phyloP scores from a whole-genome alignment of 805 yeast genomes.

The Myxozyma neglecta region DNA sequence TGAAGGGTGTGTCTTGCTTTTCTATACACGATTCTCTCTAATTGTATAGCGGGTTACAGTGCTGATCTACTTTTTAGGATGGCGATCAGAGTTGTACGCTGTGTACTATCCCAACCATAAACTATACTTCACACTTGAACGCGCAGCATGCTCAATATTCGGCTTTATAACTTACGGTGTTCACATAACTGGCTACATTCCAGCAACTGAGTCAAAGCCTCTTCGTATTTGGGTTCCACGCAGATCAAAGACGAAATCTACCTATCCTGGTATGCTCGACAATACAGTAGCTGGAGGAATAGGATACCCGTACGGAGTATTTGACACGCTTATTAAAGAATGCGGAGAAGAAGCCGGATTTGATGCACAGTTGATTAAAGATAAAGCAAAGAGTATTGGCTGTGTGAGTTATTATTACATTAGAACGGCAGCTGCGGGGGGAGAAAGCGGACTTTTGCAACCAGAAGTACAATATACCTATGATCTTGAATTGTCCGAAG shows the following conservation, averaged over 20 bases:
- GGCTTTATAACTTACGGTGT: constrained; percentile 91
- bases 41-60: no score
- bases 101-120: constrained; percentile 56
- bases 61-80: constrained; percentile 41
- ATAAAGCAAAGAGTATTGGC: constrained; percentile 56
- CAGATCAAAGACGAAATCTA: constrained; percentile 72
- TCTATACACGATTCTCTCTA: no score
- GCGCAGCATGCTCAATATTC: constrained; percentile 75
- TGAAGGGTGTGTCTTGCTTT: constrained; percentile 34
- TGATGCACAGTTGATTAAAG: constrained; percentile 49
- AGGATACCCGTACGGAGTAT: constrained; percentile 72
- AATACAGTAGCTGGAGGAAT: constrained; percentile 95
- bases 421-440: constrained; percentile 38
- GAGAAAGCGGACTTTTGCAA: constrained; percentile 63
- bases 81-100: constrained; percentile 85
- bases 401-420: constrained; percentile 57
- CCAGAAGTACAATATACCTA: constrained; percentile 80
- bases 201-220: constrained; percentile 52
- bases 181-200: constrained; percentile 78
- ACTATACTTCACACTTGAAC: constrained; percentile 71
- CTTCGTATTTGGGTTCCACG: constrained; percentile 72
- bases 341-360: constrained; percentile 90
- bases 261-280: constrained; percentile 89
- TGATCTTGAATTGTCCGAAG: constrained; percentile 61
- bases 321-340: constrained; percentile 82